Evolutionary conservation across 2,329 filamentous ascomycete genomes (phyloP).

Genomic region (Albophoma yamanashiensis): DNA sequence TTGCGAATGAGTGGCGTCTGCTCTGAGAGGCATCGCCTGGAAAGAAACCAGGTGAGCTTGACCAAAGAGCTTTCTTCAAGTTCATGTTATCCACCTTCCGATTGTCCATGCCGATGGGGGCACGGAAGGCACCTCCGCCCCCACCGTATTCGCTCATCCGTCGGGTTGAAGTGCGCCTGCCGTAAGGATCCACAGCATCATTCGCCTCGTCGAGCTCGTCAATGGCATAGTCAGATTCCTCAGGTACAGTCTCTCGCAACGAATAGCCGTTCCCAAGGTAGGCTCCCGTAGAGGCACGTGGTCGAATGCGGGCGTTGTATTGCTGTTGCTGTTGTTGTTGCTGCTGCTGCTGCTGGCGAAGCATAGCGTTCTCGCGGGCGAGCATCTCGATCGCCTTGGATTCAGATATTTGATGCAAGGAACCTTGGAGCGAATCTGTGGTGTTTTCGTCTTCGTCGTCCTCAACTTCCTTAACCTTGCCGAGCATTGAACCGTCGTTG

Average conservation of each 20-base stretch:
- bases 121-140: slow-evolving; percentile 32
- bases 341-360: slow-evolving; percentile 31
- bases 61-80: slow-evolving; percentile 60
- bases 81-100: slow-evolving; percentile 47
- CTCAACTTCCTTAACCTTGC: slow-evolving; percentile 61
- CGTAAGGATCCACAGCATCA: slow-evolving; percentile 36
- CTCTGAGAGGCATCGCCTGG: slow-evolving; percentile 59
- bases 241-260: slow-evolving; percentile 48
- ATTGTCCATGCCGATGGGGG: slow-evolving; percentile 43
- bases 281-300: slow-evolving; percentile 45
- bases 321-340: slow-evolving; percentile 31
- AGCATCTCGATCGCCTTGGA: slow-evolving; percentile 54
- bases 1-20: slow-evolving; percentile 70
- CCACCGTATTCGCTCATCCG: slow-evolving; percentile 48
- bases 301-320: slow-evolving; percentile 43
- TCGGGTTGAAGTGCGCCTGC: slow-evolving; percentile 34
- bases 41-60: slow-evolving; percentile 58
- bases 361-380: slow-evolving; percentile 50
- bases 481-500: slow-evolving; percentile 49
- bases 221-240: slow-evolving; percentile 62
- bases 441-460: slow-evolving; percentile 53
- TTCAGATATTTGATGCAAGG: slow-evolving; percentile 42
- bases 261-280: slow-evolving; percentile 48
- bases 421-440: slow-evolving; percentile 36
- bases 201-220: slow-evolving; percentile 57